These are phyloP conservation scores for Silene coronaria DNA, from an alignment of 179 eudicot species.

Conservation along the genomic window DNA sequence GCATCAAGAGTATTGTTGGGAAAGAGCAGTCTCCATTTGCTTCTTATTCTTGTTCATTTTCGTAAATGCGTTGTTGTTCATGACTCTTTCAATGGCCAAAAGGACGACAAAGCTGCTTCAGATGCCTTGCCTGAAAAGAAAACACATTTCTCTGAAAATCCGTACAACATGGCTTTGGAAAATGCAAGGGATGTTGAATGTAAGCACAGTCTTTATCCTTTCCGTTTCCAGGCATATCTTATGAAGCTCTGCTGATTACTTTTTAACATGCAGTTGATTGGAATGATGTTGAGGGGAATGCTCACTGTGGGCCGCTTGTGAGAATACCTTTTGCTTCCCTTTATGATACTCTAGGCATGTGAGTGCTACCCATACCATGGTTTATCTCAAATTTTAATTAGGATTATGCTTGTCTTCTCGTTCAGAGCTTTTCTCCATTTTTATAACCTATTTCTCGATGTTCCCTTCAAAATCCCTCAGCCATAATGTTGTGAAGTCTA, in stretches of 20 bases:
- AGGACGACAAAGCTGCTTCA: conserved; percentile 31
- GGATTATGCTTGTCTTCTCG: not conserved
- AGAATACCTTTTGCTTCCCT: conserved; percentile 88
- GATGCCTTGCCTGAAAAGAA: conserved; percentile 48
- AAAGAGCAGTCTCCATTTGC: conserved; percentile 62
- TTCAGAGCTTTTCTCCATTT: not conserved
- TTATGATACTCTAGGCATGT: conserved; percentile 89
- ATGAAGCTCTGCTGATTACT: conserved; percentile 21
- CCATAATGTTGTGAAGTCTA: not conserved
- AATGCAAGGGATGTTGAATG: conserved; percentile 75
- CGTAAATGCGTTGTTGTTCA: conserved; percentile 42
- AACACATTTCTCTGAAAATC: conserved; percentile 56
- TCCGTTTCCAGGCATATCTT: conserved; percentile 1
- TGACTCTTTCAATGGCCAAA: conserved; percentile 39
- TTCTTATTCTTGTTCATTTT: conserved; percentile 76
- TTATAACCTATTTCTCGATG: not conserved
- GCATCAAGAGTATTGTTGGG: conserved; percentile 63
- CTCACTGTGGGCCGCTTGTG: conserved; percentile 56
- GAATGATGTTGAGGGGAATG: conserved; percentile 67
- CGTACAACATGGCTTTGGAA: conserved; percentile 77
- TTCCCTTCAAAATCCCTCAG: not conserved
- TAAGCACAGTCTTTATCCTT: conserved; percentile 32
- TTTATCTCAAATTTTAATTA: conserved; percentile 5
- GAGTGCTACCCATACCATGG: conserved; percentile 30
- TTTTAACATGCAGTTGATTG: conserved; percentile 67